phyloP scores from a whole-genome alignment of 495 filamentous ascomycete genomes.

The Penicillium alfredii region DNA sequence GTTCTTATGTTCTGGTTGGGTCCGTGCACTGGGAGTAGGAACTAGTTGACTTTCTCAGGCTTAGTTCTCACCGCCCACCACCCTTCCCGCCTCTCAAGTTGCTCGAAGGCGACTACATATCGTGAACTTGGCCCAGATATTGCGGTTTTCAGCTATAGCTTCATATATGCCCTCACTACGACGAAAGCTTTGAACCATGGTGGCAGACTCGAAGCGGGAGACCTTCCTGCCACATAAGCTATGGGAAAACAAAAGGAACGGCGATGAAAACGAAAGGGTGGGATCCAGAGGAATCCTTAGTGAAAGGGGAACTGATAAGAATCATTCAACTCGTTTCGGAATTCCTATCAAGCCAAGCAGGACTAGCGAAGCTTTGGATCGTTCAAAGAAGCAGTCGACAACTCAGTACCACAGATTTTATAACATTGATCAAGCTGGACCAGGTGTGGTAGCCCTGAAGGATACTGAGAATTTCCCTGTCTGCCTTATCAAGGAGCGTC shows the following conservation, averaged over 20 bases:
- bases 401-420: conserved; percentile 1
- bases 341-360: not conserved
- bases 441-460: conserved; percentile 6
- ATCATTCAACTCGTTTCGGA: not conserved
- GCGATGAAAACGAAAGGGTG: not conserved
- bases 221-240: not conserved
- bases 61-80: too few relatives aligned
- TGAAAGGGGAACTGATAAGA: not conserved
- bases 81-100: too few relatives aligned
- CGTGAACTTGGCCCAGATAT: too few relatives aligned
- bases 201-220: not conserved
- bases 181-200: too few relatives aligned
- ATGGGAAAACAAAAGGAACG: not conserved
- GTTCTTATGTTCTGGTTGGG: too few relatives aligned
- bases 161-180: too few relatives aligned
- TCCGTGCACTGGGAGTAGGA: too few relatives aligned
- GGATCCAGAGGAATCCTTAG: not conserved
- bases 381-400: not conserved
- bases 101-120: too few relatives aligned
- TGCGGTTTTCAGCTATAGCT: too few relatives aligned
- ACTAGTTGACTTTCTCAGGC: too few relatives aligned
- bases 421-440: conserved; percentile 8
- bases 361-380: not conserved
- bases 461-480: conserved; percentile 2
- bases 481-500: conserved; percentile 1